Base-by-base conservation (phyloP, 83 land plant genomes). In the Larix sibirica region DNA sequence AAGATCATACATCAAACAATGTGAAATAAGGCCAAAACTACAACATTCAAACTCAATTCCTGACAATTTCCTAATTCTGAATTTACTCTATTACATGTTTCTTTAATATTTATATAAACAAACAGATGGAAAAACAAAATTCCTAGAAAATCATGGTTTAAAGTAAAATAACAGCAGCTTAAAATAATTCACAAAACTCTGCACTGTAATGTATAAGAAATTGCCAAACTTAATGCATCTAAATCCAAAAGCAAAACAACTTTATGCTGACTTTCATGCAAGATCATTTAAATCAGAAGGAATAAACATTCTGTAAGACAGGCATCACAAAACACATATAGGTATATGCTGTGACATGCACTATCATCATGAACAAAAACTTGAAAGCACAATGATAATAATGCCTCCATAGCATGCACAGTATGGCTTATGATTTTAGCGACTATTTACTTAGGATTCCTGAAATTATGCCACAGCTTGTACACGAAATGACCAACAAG, bases 391-490 rank as follows among this genome's bases (percentile, higher is more conserved):
- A 40, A 33, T 69, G 20, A 38, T 33, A 16, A 38, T 33, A 16
- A 69, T 36, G 21, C 9, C 47, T 38, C 9, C 1, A 6, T 17
- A 17, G n/a, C 20, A 38, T 70, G 21, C 1, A 70, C 6, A n/a
- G 8, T 38, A 70, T 70, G 74, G 38, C 38, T 69, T 38, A 69
- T 69, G 44, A 36, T 36, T 70, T 33, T 38, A 73, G 44, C 3
- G 20, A 73, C 24, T 20, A 3, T 1, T 42, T 42, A 20, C 8
- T 42, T 6, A 10, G 16, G 18, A 33, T 71, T 42, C 6, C 18
- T 73, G 77, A 42, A 42, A 73, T 69, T 73, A 73, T 42, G 77
- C n/a, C n/a, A 73, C 42, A 71, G n/a, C 3, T 73, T 73, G 6
- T 42, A 42, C 44, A 73, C 3, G 56, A 73, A 6, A 68, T 38